Evolutionary conservation across 2,329 filamentous ascomycete genomes (phyloP).

Genomic region (Aspergillus intermedius): DNA sequence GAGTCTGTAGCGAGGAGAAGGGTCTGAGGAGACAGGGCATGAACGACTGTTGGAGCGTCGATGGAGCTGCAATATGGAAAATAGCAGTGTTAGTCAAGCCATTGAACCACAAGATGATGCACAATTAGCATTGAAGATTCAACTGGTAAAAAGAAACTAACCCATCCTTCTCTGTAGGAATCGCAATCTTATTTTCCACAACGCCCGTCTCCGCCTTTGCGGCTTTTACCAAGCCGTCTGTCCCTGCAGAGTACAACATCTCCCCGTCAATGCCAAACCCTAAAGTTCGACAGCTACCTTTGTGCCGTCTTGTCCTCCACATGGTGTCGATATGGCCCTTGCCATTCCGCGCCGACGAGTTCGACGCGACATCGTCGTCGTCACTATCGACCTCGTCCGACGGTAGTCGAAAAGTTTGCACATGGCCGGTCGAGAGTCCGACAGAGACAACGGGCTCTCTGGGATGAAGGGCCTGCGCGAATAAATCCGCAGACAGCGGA

Average conservation of each 20-base stretch:
- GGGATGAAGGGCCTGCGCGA: conserved; percentile 81
- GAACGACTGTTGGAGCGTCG: conserved; percentile 74
- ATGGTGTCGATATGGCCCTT: conserved; percentile 70
- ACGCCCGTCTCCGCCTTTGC: conserved; percentile 54
- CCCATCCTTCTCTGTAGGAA: conserved; percentile 51
- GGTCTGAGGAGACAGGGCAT: conserved; percentile 78
- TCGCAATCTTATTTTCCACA: conserved; percentile 73
- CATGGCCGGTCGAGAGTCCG: conserved; percentile 76
- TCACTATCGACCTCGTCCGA: conserved; percentile 48
- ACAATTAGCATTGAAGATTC: neutral
- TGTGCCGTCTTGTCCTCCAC: conserved; percentile 85
- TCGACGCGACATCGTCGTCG: conserved; percentile 40
- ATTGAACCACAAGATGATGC: conserved; percentile 4
- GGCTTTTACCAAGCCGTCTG: conserved; percentile 58
- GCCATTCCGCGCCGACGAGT: conserved; percentile 49
- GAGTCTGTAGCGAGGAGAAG: conserved; percentile 88
- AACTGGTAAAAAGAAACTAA: conserved; percentile 20
- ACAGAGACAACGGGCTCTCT: conserved; percentile 76
- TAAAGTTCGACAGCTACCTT: conserved; percentile 82
- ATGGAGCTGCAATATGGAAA: conserved; percentile 37
- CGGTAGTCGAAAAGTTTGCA: conserved; percentile 72
- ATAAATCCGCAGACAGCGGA: conserved; percentile 78
- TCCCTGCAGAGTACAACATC: conserved; percentile 55
- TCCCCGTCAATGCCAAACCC: conserved; percentile 73
- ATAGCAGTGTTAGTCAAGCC: neutral